A percentile compares a stretch with the other conserved stretches of the same genome.
Conservation (phyloP, 2,329 filamentous ascomycete genomes). For the Ascochyta koolunga region DNA sequence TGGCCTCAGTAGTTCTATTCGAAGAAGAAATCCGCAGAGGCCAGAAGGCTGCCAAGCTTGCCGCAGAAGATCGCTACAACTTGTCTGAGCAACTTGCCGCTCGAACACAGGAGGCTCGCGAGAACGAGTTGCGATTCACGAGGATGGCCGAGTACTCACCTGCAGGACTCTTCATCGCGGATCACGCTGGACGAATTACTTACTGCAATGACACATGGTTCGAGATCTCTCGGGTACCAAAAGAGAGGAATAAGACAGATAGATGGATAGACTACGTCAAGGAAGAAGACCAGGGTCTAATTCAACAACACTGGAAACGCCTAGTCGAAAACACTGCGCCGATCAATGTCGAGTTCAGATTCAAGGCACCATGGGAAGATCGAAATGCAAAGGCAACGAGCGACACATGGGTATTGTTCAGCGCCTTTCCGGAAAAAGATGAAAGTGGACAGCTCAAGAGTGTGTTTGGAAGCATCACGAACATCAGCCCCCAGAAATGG, state of each 20-base stretch:
- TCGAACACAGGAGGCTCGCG: constrained; percentile 61
- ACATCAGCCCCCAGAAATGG: constrained; percentile 85
- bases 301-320: constrained; percentile 67
- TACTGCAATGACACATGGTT: constrained; percentile 83
- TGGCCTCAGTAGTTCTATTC: constrained; percentile 81
- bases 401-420: constrained; percentile 80
- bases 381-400: constrained; percentile 60
- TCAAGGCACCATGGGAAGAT: constrained; percentile 70
- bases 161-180: constrained; percentile 85
- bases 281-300: constrained; percentile 66
- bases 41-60: constrained; percentile 74
- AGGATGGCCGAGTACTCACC: constrained; percentile 85
- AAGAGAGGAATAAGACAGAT: constrained; percentile 63
- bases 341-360: constrained; percentile 75
- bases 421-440: constrained; percentile 74
- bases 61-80: constrained; percentile 77
- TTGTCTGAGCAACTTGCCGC: constrained; percentile 76
- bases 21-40: constrained; percentile 81
- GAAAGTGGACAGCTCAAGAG: constrained; percentile 69
- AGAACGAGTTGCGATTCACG: constrained; percentile 77
- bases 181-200: constrained; percentile 71
- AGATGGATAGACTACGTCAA: constrained; percentile 76
- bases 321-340: constrained; percentile 67
- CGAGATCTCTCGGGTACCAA: constrained; percentile 70
- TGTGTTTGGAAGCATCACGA: constrained; percentile 81